Evolutionary conservation across 306 rosid genomes (phyloP).

Genomic region (Prunus mira): DNA sequence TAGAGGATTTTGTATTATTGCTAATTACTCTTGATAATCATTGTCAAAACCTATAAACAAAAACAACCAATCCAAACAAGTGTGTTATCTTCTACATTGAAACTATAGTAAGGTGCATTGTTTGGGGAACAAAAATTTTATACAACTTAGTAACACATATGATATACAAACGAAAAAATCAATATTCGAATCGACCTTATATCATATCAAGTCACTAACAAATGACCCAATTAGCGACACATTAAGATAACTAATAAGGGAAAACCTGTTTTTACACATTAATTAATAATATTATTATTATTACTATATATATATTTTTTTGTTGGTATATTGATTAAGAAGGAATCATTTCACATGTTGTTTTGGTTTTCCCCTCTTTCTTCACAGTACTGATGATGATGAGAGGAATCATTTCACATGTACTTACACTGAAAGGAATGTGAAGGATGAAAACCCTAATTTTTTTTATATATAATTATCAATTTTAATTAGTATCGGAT

Average conservation of each 20-base stretch:
- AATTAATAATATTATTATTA: background rate
- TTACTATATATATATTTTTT: background rate
- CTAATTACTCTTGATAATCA: background rate
- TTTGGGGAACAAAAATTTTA: no score
- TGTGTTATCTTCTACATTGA: no score
- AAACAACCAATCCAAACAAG: background rate
- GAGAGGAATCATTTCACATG: conserved; percentile 4
- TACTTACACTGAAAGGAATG: conserved; percentile 10
- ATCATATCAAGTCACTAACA: background rate
- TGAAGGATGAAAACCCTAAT: background rate
- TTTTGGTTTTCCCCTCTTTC: background rate
- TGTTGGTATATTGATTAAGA: background rate
- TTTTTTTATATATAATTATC: no score
- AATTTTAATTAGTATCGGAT: background rate
- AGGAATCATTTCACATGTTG: conserved; percentile 24
- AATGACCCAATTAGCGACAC: background rate
- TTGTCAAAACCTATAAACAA: background rate
- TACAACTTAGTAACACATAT: background rate
- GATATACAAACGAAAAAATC: no score
- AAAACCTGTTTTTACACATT: background rate
- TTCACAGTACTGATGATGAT: background rate
- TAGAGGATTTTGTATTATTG: background rate
- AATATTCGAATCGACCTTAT: background rate
- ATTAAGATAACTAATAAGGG: background rate
- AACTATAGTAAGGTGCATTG: no score